Evolutionary conservation across 768 basidiomycete genomes (phyloP).

Genomic region (Dictyophora rubrovolvata): DNA sequence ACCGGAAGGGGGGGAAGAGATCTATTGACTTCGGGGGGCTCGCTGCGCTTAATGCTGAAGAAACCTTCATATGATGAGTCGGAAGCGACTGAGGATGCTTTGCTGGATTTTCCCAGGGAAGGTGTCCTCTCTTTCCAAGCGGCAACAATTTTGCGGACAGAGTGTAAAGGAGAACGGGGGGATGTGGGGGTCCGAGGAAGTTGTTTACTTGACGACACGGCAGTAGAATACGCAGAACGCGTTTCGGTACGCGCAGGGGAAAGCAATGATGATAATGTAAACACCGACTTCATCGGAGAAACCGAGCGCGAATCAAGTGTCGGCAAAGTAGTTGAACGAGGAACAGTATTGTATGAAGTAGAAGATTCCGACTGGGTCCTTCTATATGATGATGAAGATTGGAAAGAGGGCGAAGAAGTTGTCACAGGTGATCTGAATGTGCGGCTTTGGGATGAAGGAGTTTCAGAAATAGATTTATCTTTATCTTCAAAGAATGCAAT

Average conservation of each 20-base stretch:
- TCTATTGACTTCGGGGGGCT: constrained; percentile 4
- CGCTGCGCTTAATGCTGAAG: constrained; percentile 41
- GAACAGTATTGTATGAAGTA: not conserved
- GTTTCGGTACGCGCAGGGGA: constrained; percentile 5
- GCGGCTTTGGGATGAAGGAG: constrained; percentile 17
- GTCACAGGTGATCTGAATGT: not conserved
- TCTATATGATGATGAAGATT: constrained; percentile 1
- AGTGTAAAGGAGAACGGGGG: constrained; percentile 17
- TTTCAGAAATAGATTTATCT: constrained; percentile 29
- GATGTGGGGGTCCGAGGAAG: not conserved
- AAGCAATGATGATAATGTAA: constrained; percentile 4
- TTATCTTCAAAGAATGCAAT: constrained; percentile 65
- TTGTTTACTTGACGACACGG: constrained; percentile 1
- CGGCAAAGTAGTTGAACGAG: not conserved
- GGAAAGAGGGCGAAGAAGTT: not conserved
- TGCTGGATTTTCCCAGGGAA: constrained; percentile 20
- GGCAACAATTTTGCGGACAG: constrained; percentile 68
- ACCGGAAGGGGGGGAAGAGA: constrained; percentile 2
- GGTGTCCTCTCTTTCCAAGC: constrained; percentile 74
- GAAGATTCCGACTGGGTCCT: not conserved
- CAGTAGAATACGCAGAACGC: constrained; percentile 1
- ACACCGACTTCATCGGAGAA: constrained; percentile 6
- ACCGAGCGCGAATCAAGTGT: constrained; percentile 1
- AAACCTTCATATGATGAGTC: constrained; percentile 31
- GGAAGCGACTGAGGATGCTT: constrained; percentile 29